These are phyloP conservation scores for Cynanchum wilfordii DNA, from an alignment of 257 asterid species.

Conservation along the genomic window DNA sequence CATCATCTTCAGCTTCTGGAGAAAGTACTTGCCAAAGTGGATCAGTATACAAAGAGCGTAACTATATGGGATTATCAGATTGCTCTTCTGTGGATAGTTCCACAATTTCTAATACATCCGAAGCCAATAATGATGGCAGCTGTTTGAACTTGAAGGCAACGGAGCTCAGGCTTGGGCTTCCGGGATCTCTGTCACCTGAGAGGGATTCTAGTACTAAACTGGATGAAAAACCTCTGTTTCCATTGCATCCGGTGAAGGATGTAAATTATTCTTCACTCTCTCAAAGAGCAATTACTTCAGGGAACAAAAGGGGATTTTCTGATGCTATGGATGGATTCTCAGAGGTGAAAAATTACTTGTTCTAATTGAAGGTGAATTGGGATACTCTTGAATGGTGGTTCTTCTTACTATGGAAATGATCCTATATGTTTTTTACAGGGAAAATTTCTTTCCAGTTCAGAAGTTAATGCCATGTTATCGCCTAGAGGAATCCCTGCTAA, in stretches of 20 bases:
- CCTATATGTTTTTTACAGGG: constrained; percentile 29
- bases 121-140: constrained; percentile 21
- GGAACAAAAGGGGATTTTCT: constrained; percentile 71
- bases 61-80: constrained; percentile 66
- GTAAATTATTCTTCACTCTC: constrained; percentile 14
- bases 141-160: constrained; percentile 62
- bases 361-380: background rate
- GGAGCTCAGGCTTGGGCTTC: constrained; percentile 64
- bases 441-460: constrained; percentile 25
- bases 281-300: constrained; percentile 40
- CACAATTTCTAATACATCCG: constrained; percentile 40
- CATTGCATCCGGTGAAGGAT: constrained; percentile 46
- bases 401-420: constrained; percentile 13
- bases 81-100: constrained; percentile 71
- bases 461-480: constrained; percentile 21
- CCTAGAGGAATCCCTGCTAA: constrained; percentile 24
- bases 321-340: constrained; percentile 59
- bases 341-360: constrained; percentile 29
- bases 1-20: constrained; percentile 46
- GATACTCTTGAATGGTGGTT: constrained; percentile 3
- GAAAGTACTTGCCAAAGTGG: constrained; percentile 43
- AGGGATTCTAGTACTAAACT: constrained; percentile 36
- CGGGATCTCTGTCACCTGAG: constrained; percentile 57
- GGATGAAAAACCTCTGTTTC: constrained; percentile 64
- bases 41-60: constrained; percentile 45